Percentiles rank a stretch among this genome's conserved stretches.
These are phyloP conservation scores for Aspergillus clavatus DNA, from an alignment of 2,329 filamentous ascomycete species.

Conservation along the genomic window DNA sequence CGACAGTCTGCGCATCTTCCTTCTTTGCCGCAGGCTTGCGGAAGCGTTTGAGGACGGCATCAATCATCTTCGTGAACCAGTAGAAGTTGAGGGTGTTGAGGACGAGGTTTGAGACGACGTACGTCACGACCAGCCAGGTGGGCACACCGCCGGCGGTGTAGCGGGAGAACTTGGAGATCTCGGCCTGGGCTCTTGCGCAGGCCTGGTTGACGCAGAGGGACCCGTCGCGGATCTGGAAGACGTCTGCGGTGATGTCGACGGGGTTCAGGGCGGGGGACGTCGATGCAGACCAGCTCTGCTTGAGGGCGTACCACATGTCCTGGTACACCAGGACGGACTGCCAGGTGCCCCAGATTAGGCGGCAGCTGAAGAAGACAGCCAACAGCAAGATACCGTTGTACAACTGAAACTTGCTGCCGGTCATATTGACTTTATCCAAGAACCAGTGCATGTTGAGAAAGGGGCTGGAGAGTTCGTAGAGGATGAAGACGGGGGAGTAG, in stretches of 20 bases:
- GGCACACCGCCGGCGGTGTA: slow-evolving; percentile 43
- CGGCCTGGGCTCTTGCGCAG: slow-evolving; percentile 39
- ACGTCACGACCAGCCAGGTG: slow-evolving; percentile 55
- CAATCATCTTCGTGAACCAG: slow-evolving; percentile 66
- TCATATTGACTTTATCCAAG: slow-evolving; percentile 63
- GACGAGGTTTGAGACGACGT: slow-evolving; percentile 55
- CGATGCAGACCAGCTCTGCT: slow-evolving; percentile 35
- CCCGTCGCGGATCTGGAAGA: slow-evolving; percentile 34
- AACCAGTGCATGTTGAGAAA: slow-evolving; percentile 69
- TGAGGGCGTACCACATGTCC: slow-evolving; percentile 54
- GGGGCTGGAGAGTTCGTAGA: slow-evolving; percentile 63
- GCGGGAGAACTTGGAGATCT: slow-evolving; percentile 48
- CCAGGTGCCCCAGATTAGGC: slow-evolving; percentile 60
- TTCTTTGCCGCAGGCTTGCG: slow-evolving; percentile 30
- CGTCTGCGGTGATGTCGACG: slow-evolving; percentile 28
- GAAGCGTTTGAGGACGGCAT: slow-evolving; percentile 60
- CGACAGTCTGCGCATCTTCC: slow-evolving; percentile 17
- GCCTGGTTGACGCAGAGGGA: slow-evolving; percentile 35
- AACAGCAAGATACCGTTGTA: slow-evolving; percentile 60
- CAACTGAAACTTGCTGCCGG: slow-evolving; percentile 56
- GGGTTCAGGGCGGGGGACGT: slow-evolving; percentile 24
- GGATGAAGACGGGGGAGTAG: slow-evolving; percentile 61
- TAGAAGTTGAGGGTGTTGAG: slow-evolving; percentile 60
- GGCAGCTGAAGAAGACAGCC: slow-evolving; percentile 56
- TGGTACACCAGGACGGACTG: slow-evolving; percentile 55